These are phyloP conservation scores for Ganoderma sp. DNA, from an alignment of 1,284 basidiomycete genomes.

Conservation along the genomic window DNA sequence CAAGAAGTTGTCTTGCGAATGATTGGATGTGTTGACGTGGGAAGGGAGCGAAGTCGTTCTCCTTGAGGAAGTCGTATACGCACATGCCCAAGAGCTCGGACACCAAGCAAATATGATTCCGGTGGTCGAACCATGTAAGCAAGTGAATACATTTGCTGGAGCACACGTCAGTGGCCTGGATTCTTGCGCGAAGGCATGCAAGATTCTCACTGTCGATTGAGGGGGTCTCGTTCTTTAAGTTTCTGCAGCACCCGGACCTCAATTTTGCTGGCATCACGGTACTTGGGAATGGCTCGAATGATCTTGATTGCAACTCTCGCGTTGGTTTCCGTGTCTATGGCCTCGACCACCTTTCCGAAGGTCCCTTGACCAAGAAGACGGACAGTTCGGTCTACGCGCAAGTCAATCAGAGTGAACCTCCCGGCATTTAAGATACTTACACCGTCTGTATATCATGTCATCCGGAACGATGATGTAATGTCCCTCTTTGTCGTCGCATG, in stretches of 20 bases:
- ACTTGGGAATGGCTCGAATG: conserved; percentile 95
- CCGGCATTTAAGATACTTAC: conserved; percentile 52
- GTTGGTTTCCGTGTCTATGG: conserved; percentile 80
- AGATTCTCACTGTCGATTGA: conserved; percentile 82
- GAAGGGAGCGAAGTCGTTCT: conserved; percentile 97
- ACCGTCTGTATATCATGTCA: conserved; percentile 85
- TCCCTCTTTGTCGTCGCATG: conserved; percentile 94
- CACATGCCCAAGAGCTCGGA: conserved; percentile 97
- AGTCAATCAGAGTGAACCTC: conserved; percentile 31
- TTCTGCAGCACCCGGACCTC: conserved; percentile 95
- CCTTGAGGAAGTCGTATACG: conserved; percentile 99
- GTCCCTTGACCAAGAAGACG: conserved; percentile 95
- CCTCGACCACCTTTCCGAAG: conserved; percentile 99
- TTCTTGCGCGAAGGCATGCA: conserved; percentile 7
- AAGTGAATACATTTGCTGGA: conserved; percentile 97
- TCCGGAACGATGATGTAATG: conserved; percentile 93
- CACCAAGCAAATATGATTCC: conserved; percentile 98
- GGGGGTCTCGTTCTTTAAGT: conserved; percentile 89
- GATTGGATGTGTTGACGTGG: conserved; percentile 95
- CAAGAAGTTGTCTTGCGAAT: conserved; percentile 91
- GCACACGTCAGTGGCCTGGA: conserved; percentile 25
- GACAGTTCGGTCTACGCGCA: conserved; percentile 80
- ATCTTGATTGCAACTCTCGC: conserved; percentile 97
- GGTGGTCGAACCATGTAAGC: conserved; percentile 93
- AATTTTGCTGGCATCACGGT: conserved; percentile 98